Conservation (phyloP, 1,139 yeast genomes). For the Taphrina flavorubra region DNA sequence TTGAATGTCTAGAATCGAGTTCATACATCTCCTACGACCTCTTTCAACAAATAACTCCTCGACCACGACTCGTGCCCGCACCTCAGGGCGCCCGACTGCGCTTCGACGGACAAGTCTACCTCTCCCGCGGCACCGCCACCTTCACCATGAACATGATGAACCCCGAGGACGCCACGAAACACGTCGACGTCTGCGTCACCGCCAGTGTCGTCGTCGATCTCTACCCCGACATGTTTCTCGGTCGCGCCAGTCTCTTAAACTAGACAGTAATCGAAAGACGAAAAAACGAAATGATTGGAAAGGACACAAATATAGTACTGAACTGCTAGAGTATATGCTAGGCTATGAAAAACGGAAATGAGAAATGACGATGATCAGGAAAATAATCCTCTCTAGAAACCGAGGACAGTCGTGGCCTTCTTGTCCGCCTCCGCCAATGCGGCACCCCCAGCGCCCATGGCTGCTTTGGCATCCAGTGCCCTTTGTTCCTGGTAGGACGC, state of each 20-base stretch:
- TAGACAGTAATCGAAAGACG: no score
- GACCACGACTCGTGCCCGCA: conserved; percentile 22
- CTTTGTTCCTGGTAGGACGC: conserved; percentile 35
- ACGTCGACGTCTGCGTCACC: conserved; percentile 12
- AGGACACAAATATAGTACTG: not conserved
- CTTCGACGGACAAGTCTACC: conserved; percentile 12
- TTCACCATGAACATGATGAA: conserved; percentile 21
- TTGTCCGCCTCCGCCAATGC: conserved; percentile 31
- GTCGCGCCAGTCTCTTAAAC: not conserved
- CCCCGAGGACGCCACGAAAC: conserved; percentile 12
- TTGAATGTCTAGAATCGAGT: not conserved
- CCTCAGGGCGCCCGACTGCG: conserved; percentile 7
- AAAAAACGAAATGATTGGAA: not conserved
- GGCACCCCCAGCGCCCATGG: conserved; percentile 27
- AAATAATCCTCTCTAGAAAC: not conserved
- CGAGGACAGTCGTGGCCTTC: conserved; percentile 26
- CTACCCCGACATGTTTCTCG: conserved; percentile 27
- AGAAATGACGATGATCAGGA: not conserved
- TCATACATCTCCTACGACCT: conserved; percentile 23
- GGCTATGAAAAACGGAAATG: conserved; percentile 2
- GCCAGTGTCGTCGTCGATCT: conserved; percentile 19
- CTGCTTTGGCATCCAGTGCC: conserved; percentile 33
- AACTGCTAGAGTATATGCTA: not conserved
- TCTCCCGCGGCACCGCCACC: conserved; percentile 7
- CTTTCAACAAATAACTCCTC: conserved; percentile 11